These are phyloP conservation scores for Malassezia pachydermatis DNA, from an alignment of 1,284 basidiomycete genomes.

Conservation along the genomic window DNA sequence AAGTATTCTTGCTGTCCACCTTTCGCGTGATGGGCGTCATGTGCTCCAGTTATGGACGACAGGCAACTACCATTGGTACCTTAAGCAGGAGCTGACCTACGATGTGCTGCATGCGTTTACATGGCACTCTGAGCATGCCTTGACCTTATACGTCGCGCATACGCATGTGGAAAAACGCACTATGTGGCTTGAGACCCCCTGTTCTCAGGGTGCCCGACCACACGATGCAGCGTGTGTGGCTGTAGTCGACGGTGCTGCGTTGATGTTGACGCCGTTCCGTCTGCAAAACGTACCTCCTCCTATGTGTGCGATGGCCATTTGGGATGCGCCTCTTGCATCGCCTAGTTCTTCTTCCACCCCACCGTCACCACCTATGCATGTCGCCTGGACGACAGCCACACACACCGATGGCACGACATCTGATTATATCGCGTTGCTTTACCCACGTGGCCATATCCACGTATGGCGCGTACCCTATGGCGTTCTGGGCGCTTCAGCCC, in stretches of 20 bases:
- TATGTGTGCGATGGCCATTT: slow-evolving; percentile 56
- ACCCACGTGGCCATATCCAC: slow-evolving; percentile 53
- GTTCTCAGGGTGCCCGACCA: slow-evolving; percentile 58
- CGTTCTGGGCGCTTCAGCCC: slow-evolving; percentile 8
- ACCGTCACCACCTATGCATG: slow-evolving; percentile 32
- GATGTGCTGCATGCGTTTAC: slow-evolving; percentile 54
- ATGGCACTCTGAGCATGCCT: slow-evolving; percentile 77
- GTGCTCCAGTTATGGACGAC: slow-evolving; percentile 80
- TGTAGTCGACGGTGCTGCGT: slow-evolving; percentile 76
- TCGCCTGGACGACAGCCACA: slow-evolving; percentile 57
- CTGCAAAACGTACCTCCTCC: slow-evolving; percentile 89
- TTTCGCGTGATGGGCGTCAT: not conserved
- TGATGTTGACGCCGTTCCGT: slow-evolving; percentile 82
- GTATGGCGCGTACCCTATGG: slow-evolving; percentile 55
- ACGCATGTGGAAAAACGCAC: slow-evolving; percentile 56
- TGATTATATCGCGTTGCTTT: slow-evolving; percentile 62
- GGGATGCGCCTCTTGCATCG: not conserved
- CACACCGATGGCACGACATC: slow-evolving; percentile 9
- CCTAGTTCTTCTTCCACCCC: not conserved
- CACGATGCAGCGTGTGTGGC: slow-evolving; percentile 73
- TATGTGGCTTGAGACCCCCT: slow-evolving; percentile 68
- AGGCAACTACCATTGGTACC: slow-evolving; percentile 86
- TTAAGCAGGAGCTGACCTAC: slow-evolving; percentile 36
- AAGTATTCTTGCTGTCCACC: slow-evolving; percentile 61
- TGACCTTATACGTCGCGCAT: slow-evolving; percentile 57